Evolutionary conservation across 202 grass and related monocot species (phyloP), one percentile per base, ranked within the genome.

Genomic region (Dendrocalamus latiflorus): DNA sequence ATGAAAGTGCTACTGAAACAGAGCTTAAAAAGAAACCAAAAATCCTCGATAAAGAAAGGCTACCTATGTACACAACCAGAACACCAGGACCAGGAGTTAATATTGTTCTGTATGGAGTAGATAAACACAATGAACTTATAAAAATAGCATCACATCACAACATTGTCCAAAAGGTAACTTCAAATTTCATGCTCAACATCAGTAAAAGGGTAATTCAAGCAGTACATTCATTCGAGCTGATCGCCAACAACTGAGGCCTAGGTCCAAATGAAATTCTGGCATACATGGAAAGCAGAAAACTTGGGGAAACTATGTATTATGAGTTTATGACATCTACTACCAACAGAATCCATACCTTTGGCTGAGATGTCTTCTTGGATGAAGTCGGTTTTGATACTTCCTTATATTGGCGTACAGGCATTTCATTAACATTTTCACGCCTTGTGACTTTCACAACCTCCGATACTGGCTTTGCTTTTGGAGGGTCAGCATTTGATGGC

Each of bases 321-420:
- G n/a, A n/a, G n/a, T n/a, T 5, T 45, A 28, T 50, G 33, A 36
- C 28, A 75, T n/a, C 8, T 30, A 74, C 39, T 62, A 43, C 43
- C 30, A 53, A 30, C 54, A 75, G 34, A 51, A 62, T 54, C 1
- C 22, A 1, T 80, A 96, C 96, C 96, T 91, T 97, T 44, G 91
- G 89, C 68, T 94, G 91, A 82, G 89, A 83, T 69, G n/a, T 38
- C 87, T 90, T 93, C 88, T 88, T 98, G 10, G 76, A 89, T 73
- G 89, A 83, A 83, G 89, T 54, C 47, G 84, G 85, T 51, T 90
- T 90, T 65, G 85, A 49, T 56, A 74, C 51, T 73, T 80, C 85
- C 61, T 91, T 91, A 72, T 74, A 89, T 89, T 92, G 68, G 80
- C 69, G 83, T 74, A 38, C 74, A 49, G 78, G 65, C 58, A 81